Evolutionary conservation across 805 yeast species (phyloP).

Genomic region (Huiozyma naganishii): DNA sequence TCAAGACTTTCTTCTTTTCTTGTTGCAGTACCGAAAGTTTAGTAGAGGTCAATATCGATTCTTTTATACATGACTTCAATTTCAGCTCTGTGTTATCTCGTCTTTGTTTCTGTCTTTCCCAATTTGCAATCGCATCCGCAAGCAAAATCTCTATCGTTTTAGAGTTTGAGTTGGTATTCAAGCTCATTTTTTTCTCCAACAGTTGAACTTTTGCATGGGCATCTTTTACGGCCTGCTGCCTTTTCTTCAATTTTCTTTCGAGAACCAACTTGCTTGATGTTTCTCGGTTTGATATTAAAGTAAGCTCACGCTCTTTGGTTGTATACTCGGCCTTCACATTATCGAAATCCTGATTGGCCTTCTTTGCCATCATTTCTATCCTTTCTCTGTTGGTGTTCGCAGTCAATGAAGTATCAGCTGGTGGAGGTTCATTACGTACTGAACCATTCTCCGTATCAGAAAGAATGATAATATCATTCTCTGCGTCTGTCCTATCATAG

Average conservation of each 20-base stretch:
- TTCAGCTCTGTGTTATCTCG: constrained; percentile 14
- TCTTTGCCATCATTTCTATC: constrained; percentile 3
- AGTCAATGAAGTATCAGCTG: background rate
- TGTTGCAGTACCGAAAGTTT: constrained; percentile 8
- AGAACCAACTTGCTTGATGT: constrained; percentile 14
- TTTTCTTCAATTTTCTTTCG: constrained; percentile 13
- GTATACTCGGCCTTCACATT: background rate
- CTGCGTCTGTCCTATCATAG: background rate
- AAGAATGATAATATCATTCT: constrained; percentile 20
- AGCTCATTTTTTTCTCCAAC: constrained; percentile 5
- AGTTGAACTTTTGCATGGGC: constrained; percentile 4
- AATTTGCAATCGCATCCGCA: constrained; percentile 8
- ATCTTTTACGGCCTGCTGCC: constrained; percentile 15
- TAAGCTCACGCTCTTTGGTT: constrained; percentile 7
- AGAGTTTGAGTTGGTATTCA: constrained; percentile 2
- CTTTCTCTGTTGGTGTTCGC: background rate
- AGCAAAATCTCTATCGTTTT: constrained; percentile 10
- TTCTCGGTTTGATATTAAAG: constrained; percentile 7
- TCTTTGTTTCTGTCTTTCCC: constrained; percentile 6
- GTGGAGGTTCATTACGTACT: background rate
- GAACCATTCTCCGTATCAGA: constrained; percentile 21
- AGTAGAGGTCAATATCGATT: constrained; percentile 3
- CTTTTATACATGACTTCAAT: constrained; percentile 9
- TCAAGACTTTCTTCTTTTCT: constrained; percentile 10
- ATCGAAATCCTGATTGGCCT: constrained; percentile 2